Evolutionary conservation across 1,284 basidiomycete genomes (phyloP).

Genomic region (Malassezia cuniculi): DNA sequence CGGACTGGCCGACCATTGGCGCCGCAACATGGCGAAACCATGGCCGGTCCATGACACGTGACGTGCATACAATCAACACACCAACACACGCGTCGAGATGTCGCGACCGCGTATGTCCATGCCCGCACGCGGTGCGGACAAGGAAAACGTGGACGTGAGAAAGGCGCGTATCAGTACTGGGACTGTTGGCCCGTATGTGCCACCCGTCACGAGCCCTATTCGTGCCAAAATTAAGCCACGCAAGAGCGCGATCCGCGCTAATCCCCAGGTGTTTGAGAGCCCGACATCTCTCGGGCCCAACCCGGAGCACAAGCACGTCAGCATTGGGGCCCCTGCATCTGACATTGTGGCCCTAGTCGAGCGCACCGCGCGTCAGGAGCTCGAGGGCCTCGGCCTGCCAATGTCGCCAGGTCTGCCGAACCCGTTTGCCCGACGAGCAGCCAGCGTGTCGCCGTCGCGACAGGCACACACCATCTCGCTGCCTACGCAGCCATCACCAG

Average conservation of each 20-base stretch:
- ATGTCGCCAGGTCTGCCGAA: slow-evolving; percentile 13
- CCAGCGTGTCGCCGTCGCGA: not conserved
- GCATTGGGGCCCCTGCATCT: not conserved
- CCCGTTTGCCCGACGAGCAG: slow-evolving; percentile 2
- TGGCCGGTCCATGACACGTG: slow-evolving; percentile 11
- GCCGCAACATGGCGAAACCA: slow-evolving; percentile 22
- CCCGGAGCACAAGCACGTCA: slow-evolving; percentile 13
- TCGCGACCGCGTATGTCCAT: not conserved
- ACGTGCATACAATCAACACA: slow-evolving; percentile 3
- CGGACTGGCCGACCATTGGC: slow-evolving; percentile 38
- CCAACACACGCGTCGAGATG: not conserved
- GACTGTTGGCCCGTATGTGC: not conserved
- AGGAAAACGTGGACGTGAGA: not conserved
- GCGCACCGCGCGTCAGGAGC: not conserved
- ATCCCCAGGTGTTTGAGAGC: slow-evolving; percentile 31
- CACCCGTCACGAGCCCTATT: too few relatives aligned
- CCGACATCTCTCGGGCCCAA: slow-evolving; percentile 30
- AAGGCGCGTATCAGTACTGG: not conserved
- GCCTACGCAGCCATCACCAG: not conserved
- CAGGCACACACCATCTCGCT: slow-evolving; percentile 6
- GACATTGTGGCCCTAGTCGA: slow-evolving; percentile 9
- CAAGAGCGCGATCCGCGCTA: slow-evolving; percentile 31
- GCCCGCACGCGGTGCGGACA: not conserved
- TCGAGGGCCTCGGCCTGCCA: slow-evolving; percentile 1
- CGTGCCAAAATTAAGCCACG: too few relatives aligned